A percentile compares a stretch with the other conserved stretches of the same genome.
phyloP scores from a whole-genome alignment of 2,329 filamentous ascomycete genomes.

The Kalmusia sp. region DNA sequence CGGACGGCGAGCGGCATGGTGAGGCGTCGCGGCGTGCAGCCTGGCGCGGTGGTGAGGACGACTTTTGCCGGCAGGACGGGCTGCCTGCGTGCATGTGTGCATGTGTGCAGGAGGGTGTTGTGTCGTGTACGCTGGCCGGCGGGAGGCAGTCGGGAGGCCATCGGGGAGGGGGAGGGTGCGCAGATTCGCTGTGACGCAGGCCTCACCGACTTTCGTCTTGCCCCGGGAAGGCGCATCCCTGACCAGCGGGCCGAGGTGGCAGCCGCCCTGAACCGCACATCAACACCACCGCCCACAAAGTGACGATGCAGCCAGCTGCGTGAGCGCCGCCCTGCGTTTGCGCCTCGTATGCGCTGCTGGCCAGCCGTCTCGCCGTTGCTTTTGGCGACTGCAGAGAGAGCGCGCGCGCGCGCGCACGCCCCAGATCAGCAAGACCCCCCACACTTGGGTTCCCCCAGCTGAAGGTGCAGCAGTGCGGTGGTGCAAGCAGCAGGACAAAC shows the following conservation, averaged over 20 bases:
- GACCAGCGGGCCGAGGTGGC: neutral
- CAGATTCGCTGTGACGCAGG: too few relatives aligned
- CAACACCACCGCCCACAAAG: too few relatives aligned
- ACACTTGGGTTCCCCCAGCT: too few relatives aligned
- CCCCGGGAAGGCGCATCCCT: neutral
- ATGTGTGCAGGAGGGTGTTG: slow-evolving; percentile 5
- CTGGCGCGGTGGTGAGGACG: slow-evolving; percentile 21
- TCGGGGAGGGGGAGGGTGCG: neutral
- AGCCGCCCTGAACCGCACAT: neutral
- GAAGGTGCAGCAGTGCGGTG: too few relatives aligned
- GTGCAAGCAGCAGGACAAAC: too few relatives aligned
- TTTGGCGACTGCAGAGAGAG: too few relatives aligned
- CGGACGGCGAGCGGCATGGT: slow-evolving; percentile 19
- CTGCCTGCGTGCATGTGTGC: neutral
- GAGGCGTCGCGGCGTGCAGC: slow-evolving; percentile 9
- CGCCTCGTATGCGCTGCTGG: too few relatives aligned
- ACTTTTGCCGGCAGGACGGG: slow-evolving; percentile 17
- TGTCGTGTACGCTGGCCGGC: slow-evolving; percentile 16
- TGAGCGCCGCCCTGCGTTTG: too few relatives aligned
- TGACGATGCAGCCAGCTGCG: too few relatives aligned
- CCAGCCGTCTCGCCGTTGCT: too few relatives aligned
- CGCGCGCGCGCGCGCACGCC: too few relatives aligned
- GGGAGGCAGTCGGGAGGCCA: neutral
- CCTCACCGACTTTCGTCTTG: slow-evolving; percentile 3
- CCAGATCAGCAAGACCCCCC: too few relatives aligned